Evolutionary conservation across 139 green algal genomes (phyloP).

Genomic region (Penium margaritaceum): DNA sequence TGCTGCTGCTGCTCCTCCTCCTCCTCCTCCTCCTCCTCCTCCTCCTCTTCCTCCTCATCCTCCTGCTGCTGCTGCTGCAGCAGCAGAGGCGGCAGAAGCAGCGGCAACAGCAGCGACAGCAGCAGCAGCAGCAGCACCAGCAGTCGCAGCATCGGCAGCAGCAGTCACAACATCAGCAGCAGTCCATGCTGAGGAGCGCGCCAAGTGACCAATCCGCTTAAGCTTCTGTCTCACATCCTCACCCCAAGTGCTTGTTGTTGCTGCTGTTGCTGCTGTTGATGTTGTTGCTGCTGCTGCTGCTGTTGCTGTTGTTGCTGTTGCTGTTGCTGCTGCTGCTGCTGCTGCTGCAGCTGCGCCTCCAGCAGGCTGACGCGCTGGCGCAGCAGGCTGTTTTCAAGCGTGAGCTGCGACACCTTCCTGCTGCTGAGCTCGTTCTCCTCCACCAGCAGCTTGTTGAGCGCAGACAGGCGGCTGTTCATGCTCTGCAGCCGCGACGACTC

Average conservation of each 20-base stretch:
- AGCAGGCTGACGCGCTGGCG: conserved; percentile 16
- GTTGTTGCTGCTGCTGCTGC: conserved; percentile 1
- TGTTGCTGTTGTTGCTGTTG: conserved; percentile 35
- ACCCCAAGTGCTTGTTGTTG: conserved; percentile 6
- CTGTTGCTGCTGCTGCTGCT: conserved; percentile 27
- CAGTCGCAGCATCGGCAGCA: conserved; percentile 4
- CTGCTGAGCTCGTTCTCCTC: conserved; percentile 40
- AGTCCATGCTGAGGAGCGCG: too few species aligned
- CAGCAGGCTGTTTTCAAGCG: conserved; percentile 33
- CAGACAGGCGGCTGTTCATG: conserved; percentile 39
- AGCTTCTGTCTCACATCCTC: too few species aligned
- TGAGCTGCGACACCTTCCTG: conserved; percentile 31
- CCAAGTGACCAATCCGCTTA: too few species aligned
- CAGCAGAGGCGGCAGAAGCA: background rate
- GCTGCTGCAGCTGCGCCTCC: conserved; percentile 1
- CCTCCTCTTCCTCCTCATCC: background rate
- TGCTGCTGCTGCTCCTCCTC: background rate
- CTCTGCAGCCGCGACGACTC: conserved; percentile 32
- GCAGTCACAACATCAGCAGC: background rate
- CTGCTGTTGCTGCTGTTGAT: conserved; percentile 14
- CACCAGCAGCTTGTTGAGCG: conserved; percentile 45
- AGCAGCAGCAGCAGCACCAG: conserved; percentile 25
- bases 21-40: background rate
- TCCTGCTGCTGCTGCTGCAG: conserved; percentile 5
- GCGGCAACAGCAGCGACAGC: background rate